Conservation (phyloP, 2,329 filamentous ascomycete genomes). For the Scedosporium apiospermum region DNA sequence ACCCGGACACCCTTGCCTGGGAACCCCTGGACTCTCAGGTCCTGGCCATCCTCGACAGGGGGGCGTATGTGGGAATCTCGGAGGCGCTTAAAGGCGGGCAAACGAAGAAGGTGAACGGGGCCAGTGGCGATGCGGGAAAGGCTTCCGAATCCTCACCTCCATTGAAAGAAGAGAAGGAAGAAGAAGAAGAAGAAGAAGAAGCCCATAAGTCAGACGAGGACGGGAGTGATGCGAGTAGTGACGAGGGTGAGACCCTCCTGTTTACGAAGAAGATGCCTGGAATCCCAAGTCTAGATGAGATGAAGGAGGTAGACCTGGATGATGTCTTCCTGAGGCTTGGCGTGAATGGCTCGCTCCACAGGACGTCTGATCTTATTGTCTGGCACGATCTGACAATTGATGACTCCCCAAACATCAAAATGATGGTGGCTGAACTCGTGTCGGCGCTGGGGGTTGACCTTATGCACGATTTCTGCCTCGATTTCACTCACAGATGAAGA, state of each 20-base stretch:
- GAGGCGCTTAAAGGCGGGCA: not conserved
- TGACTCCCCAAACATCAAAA: conserved; percentile 44
- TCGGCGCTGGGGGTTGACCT: conserved; percentile 56
- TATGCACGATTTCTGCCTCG: conserved; percentile 46
- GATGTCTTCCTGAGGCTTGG: conserved; percentile 45
- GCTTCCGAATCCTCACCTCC: conserved; percentile 20
- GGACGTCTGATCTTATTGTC: conserved; percentile 40
- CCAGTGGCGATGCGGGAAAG: not conserved
- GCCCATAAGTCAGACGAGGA: not conserved
- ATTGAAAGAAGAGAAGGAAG: conserved; percentile 10
- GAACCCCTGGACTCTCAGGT: conserved; percentile 44
- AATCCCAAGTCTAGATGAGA: conserved; percentile 43
- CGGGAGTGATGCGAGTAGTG: not conserved
- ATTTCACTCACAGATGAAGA: conserved; percentile 27
- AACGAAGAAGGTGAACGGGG: not conserved
- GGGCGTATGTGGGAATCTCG: conserved; percentile 45
- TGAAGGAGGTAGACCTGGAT: conserved; percentile 48
- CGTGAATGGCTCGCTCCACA: conserved; percentile 24
- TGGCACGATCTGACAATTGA: conserved; percentile 48
- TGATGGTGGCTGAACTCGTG: conserved; percentile 56
- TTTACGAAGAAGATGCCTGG: conserved; percentile 60
- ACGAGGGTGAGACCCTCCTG: conserved; percentile 26
- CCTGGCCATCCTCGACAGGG: conserved; percentile 39
- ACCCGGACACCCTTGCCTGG: conserved; percentile 58
- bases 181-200: conserved; percentile 13